These are phyloP conservation scores for Viola odorata DNA, from an alignment of 345 rosid genomes.

Conservation along the genomic window DNA sequence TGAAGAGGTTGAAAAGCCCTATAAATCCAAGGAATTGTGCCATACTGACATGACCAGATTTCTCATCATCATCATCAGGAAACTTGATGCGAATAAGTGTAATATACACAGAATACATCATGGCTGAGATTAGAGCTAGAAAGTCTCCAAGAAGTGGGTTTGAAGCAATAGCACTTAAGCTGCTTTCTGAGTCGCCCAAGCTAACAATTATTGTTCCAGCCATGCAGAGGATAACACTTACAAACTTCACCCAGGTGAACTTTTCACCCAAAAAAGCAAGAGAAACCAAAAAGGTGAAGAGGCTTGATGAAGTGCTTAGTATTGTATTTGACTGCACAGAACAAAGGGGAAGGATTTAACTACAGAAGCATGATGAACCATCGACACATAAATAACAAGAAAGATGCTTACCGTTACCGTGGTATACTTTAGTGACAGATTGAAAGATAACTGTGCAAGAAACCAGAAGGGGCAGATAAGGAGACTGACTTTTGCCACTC, in stretches of 20 bases:
- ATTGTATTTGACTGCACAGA: conserved; percentile 84
- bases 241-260: conserved; percentile 84
- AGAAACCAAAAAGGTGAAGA: conserved; percentile 83
- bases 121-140: conserved; percentile 75
- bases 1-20: conserved; percentile 72
- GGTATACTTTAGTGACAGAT: conserved; percentile 86
- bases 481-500: conserved; percentile 83
- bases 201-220: conserved; percentile 83
- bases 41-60: conserved; percentile 67
- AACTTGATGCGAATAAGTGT: conserved; percentile 81
- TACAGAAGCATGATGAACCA: conserved; percentile 5
- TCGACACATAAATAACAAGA: not conserved
- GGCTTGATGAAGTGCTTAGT: conserved; percentile 85
- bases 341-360: conserved; percentile 13
- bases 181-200: conserved; percentile 63
- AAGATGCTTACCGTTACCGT: conserved; percentile 67
- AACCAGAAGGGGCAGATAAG: conserved; percentile 90
- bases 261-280: conserved; percentile 70
- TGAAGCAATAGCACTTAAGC: conserved; percentile 40
- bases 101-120: conserved; percentile 66
- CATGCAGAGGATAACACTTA: conserved; percentile 93
- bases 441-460: conserved; percentile 80
- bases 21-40: conserved; percentile 89
- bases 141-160: conserved; percentile 76
- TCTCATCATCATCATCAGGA: conserved; percentile 67